Conservation (phyloP, 306 rosid genomes). For the Amphicarpaea edgeworthii region DNA sequence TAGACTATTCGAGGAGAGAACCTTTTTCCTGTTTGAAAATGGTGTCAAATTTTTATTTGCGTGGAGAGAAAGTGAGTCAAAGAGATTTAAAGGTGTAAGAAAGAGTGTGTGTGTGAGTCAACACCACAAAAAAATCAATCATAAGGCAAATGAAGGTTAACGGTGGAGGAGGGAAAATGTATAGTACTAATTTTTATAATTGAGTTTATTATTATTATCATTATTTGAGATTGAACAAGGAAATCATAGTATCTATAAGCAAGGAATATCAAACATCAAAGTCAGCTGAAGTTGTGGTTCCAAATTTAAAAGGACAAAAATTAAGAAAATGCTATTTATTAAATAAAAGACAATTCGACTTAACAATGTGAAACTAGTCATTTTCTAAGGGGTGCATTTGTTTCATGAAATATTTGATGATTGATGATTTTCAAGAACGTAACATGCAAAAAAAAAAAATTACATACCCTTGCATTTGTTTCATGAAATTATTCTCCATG, state of each 20-base stretch:
- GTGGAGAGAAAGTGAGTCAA: background rate
- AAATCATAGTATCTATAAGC: background rate
- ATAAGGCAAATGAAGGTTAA: background rate
- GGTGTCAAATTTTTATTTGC: background rate
- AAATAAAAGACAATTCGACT: background rate
- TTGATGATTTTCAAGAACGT: too few relatives aligned
- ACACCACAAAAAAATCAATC: background rate
- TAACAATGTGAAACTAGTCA: constrained; percentile 27
- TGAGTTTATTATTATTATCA: too few relatives aligned
- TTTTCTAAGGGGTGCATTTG: too few relatives aligned
- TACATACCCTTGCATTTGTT: too few relatives aligned
- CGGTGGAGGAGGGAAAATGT: background rate
- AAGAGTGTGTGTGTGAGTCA: background rate
- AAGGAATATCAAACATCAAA: background rate
- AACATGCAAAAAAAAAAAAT: too few relatives aligned
- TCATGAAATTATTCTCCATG: too few relatives aligned
- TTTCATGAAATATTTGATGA: too few relatives aligned
- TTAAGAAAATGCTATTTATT: too few relatives aligned
- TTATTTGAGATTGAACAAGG: background rate
- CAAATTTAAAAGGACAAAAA: constrained; percentile 15
- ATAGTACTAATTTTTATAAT: background rate
- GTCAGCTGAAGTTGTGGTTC: constrained; percentile 1
- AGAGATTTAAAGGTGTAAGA: background rate
- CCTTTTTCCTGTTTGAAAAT: background rate
- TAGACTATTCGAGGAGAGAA: background rate